Conservation (phyloP, 2,329 filamentous ascomycete genomes). For the Chalaropsis ovoidea region DNA sequence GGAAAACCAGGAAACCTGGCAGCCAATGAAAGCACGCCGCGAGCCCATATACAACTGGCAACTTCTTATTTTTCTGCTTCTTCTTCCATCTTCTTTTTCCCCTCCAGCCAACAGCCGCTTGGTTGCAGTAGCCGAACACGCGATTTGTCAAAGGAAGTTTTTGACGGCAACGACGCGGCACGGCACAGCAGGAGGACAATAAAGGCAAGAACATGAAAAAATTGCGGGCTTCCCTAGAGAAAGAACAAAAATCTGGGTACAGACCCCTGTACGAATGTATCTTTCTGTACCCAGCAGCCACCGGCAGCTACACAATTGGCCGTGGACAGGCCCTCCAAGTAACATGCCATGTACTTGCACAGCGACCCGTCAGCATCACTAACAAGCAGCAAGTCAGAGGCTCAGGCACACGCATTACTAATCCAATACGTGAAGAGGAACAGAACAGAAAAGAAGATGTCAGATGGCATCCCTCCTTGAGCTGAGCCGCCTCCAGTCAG, state of each 20-base stretch:
- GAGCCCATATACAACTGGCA: background rate
- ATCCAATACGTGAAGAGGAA: background rate
- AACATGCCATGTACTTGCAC: slow-evolving; percentile 5
- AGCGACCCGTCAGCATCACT: background rate
- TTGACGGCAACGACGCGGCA: background rate
- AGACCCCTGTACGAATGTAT: background rate
- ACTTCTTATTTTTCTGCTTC: too few relatives aligned
- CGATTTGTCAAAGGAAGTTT: too few relatives aligned
- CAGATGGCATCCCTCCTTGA: background rate
- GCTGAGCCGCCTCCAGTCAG: too few relatives aligned
- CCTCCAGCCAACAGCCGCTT: too few relatives aligned
- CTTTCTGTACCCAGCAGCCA: background rate
- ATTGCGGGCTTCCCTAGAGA: background rate
- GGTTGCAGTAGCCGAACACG: too few relatives aligned
- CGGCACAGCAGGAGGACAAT: background rate
- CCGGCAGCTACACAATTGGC: background rate
- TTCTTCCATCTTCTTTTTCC: too few relatives aligned
- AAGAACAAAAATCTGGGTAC: background rate
- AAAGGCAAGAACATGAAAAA: background rate
- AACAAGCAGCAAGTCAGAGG: background rate
- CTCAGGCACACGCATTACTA: slow-evolving; percentile 12
- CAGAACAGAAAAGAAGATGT: background rate
- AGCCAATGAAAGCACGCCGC: background rate
- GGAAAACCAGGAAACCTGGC: background rate
- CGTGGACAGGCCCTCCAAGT: background rate